A percentile compares a stretch with the other conserved stretches of the same genome.
phyloP scores from a whole-genome alignment of 1,284 basidiomycete species.

The Chalciporus sp. region DNA sequence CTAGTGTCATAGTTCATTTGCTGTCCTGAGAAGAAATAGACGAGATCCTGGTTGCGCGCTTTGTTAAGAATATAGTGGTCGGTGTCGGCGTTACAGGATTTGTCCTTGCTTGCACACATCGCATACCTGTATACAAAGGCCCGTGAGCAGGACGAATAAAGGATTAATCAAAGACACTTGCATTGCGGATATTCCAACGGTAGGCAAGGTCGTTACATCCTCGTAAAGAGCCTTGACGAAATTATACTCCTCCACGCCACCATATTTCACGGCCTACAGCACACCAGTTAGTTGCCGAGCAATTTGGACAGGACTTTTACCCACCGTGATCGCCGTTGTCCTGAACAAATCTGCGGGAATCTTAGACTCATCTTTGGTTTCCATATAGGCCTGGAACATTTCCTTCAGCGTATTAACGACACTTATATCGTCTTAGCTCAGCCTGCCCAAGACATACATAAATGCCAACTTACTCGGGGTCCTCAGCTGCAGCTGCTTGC shows the following conservation, averaged over 20 bases:
- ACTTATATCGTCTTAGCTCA: slow-evolving; percentile 38
- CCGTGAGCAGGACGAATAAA: slow-evolving; percentile 2
- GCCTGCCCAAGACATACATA: neutral
- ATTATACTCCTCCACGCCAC: slow-evolving; percentile 80
- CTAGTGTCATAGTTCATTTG: slow-evolving; percentile 40
- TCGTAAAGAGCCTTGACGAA: slow-evolving; percentile 71
- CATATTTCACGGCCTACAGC: slow-evolving; percentile 65
- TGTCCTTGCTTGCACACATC: slow-evolving; percentile 40
- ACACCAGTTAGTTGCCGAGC: slow-evolving; percentile 16
- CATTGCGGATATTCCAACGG: slow-evolving; percentile 72
- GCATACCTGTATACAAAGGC: slow-evolving; percentile 22
- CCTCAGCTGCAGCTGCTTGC: slow-evolving; percentile 65
- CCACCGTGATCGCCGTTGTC: slow-evolving; percentile 52
- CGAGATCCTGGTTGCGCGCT: slow-evolving; percentile 55
- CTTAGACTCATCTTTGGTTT: slow-evolving; percentile 74
- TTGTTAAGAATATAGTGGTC: slow-evolving; percentile 50
- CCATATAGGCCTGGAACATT: slow-evolving; percentile 76
- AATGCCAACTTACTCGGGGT: slow-evolving; percentile 48
- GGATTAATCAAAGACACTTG: slow-evolving; percentile 32
- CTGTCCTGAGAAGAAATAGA: slow-evolving; percentile 43
- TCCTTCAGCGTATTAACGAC: slow-evolving; percentile 74
- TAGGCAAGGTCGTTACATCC: slow-evolving; percentile 73
- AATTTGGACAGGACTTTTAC: slow-evolving; percentile 15
- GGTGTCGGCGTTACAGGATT: slow-evolving; percentile 46
- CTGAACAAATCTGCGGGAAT: slow-evolving; percentile 80